Base-by-base conservation (phyloP, 768 basidiomycete species). In the Hypsizygus marmoreus region DNA sequence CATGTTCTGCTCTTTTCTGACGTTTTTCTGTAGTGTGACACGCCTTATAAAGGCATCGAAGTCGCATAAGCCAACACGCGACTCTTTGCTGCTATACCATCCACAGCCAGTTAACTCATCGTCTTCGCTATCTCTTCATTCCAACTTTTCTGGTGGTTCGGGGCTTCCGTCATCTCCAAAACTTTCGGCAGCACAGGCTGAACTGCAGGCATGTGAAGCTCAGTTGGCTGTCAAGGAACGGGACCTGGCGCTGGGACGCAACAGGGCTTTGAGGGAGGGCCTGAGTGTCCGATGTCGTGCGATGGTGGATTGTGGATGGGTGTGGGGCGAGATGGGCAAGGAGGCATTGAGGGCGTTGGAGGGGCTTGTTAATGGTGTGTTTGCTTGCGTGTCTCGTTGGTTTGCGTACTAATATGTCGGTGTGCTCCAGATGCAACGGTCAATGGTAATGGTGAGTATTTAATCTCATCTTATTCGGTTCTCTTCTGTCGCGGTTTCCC, bases 161-260 rank as follows among this genome's bases (percentile, higher is more conserved):
- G 49, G 13, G 29, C 50, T 3, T 40, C 42, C 16, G 25, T 54
- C 31, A 58, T 67, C 40, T 58, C 61, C 4, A 57, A 89, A 88
- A 57, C 73, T 89, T 6, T 69, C 70, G 0, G 67, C 79, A 2
- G 88, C 89, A 0, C 90, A 91, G 53, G 70, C 83, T 0, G 86
- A 91, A 51, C 70, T 92, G 14, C 89, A 90, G 55, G 91, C 88
- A 7, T 93, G 91, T 61, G 90, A 93, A 59, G 70, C 77, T 0
- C 86, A 86, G 43, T 73, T 93, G 2, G 83, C 83, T 0, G 48
- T 67, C 20, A 88, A 88, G 60, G 88, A 93, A 59, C 74, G 67
- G 14, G 84, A 84, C 46, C 73, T 91, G 6, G 76, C 76, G 4
- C 56, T 58, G 0, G 67, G 75, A 37, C 73, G 88, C 0, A 62